Conservation (phyloP, 2,329 filamentous ascomycete genomes). For the Dendryphion nanum region DNA sequence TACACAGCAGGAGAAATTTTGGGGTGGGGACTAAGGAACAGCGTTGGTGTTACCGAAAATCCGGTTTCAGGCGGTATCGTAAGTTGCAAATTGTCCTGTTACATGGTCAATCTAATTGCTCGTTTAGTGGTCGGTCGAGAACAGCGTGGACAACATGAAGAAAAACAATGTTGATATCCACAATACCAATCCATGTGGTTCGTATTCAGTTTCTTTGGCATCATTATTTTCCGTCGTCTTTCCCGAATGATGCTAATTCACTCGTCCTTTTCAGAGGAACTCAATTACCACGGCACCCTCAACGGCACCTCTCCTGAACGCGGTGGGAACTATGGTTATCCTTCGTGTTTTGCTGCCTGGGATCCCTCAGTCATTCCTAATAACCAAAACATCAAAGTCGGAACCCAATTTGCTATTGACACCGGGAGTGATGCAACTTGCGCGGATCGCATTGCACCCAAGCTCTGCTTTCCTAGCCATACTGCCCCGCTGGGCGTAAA, state of each 20-base stretch:
- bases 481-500: constrained; percentile 65
- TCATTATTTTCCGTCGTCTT: constrained; percentile 60
- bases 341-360: constrained; percentile 66
- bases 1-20: constrained; percentile 49
- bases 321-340: constrained; percentile 66
- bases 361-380: constrained; percentile 50
- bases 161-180: constrained; percentile 59
- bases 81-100: constrained; percentile 5
- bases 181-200: constrained; percentile 63
- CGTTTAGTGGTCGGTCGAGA: constrained; percentile 57
- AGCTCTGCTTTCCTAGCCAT: constrained; percentile 44
- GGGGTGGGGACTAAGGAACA: constrained; percentile 70
- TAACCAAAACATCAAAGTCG: constrained; percentile 42
- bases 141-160: constrained; percentile 61
- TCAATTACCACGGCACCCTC: constrained; percentile 45
- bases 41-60: constrained; percentile 64
- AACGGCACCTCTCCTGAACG: constrained; percentile 47
- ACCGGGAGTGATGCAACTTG: constrained; percentile 12
- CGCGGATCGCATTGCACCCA: constrained; percentile 42
- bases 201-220: constrained; percentile 56
- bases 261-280: constrained; percentile 56
- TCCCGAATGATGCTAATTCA: constrained; percentile 35
- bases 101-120: not conserved
- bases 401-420: constrained; percentile 47
- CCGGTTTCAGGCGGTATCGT: constrained; percentile 43